Evolutionary conservation across 108 stramenopile species (phyloP).

Genomic region (Chaetoceros muelleri): DNA sequence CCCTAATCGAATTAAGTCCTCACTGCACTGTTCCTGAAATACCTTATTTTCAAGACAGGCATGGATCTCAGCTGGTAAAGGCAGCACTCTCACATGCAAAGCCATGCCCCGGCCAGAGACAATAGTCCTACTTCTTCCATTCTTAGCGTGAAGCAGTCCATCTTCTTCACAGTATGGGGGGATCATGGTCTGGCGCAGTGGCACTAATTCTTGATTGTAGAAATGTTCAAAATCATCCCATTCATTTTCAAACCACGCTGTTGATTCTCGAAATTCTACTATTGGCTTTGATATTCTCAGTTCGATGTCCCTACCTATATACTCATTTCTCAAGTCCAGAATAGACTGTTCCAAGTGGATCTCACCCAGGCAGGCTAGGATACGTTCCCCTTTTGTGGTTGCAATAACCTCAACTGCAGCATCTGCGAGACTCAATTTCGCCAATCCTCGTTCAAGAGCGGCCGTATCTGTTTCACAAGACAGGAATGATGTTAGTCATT

Average conservation of each 20-base stretch:
- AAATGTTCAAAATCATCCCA: conserved; percentile 8
- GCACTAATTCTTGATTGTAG: conserved; percentile 20
- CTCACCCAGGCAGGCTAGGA: conserved; percentile 75
- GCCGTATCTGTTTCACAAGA: no score
- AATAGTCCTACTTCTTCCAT: conserved; percentile 55
- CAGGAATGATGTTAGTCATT: background rate
- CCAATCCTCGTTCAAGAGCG: conserved; percentile 53
- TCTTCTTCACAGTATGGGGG: conserved; percentile 86
- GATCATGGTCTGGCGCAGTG: conserved; percentile 58
- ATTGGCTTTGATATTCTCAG: conserved; percentile 77
- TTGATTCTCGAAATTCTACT: conserved; percentile 80
- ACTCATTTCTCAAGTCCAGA: conserved; percentile 60
- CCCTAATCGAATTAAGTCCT: conserved; percentile 40
- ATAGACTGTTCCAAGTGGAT: conserved; percentile 82
- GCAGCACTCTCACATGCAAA: conserved; percentile 55
- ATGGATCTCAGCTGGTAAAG: conserved; percentile 35
- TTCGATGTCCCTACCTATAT: conserved; percentile 53
- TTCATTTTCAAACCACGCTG: conserved; percentile 70
- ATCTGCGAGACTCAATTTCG: conserved; percentile 71
- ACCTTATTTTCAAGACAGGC: conserved; percentile 29
- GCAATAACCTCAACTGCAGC: conserved; percentile 76
- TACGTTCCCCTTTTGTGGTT: conserved; percentile 74
- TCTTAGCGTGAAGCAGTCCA: conserved; percentile 44
- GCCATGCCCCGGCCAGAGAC: conserved; percentile 64
- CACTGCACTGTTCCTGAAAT: conserved; percentile 19